phyloP scores from a whole-genome alignment of 2,329 filamentous ascomycete genomes.

The Trichoderma semiorbis region DNA sequence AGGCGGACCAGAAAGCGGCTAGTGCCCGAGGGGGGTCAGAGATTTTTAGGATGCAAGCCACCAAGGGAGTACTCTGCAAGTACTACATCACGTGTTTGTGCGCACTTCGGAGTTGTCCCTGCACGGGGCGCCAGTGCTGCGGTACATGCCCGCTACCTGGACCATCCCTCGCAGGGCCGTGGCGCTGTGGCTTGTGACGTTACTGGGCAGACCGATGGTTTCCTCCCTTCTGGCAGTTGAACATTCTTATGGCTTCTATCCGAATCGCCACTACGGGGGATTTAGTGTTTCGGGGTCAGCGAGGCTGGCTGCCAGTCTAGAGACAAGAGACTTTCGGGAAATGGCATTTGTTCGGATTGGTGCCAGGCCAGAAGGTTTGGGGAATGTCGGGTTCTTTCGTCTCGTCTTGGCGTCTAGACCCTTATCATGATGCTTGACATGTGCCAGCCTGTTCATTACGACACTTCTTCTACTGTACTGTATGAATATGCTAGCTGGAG shows the following conservation, averaged over 20 bases:
- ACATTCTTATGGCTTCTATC: conserved; percentile 6
- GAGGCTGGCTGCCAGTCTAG: background rate
- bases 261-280: conserved; percentile 6
- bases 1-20: conserved; percentile 29
- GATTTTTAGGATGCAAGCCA: conserved; percentile 20
- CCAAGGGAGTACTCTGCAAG: background rate
- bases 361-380: background rate
- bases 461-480: background rate
- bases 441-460: background rate
- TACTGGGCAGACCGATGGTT: conserved; percentile 13
- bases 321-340: background rate
- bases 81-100: background rate
- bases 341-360: background rate
- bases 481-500: background rate
- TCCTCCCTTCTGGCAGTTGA: conserved; percentile 1
- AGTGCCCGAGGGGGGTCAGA: conserved; percentile 26
- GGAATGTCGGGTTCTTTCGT: background rate
- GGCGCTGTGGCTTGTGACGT: conserved; percentile 18
- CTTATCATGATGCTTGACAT: conserved; percentile 15
- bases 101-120: background rate
- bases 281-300: conserved; percentile 8
- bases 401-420: background rate
- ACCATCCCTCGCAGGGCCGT: conserved; percentile 3
- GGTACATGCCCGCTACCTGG: background rate
- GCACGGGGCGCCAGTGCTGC: background rate